Percentiles rank a stretch among this genome's conserved stretches.
Evolutionary conservation across 768 basidiomycete genomes (phyloP).

Genomic region (Calocybe indica): DNA sequence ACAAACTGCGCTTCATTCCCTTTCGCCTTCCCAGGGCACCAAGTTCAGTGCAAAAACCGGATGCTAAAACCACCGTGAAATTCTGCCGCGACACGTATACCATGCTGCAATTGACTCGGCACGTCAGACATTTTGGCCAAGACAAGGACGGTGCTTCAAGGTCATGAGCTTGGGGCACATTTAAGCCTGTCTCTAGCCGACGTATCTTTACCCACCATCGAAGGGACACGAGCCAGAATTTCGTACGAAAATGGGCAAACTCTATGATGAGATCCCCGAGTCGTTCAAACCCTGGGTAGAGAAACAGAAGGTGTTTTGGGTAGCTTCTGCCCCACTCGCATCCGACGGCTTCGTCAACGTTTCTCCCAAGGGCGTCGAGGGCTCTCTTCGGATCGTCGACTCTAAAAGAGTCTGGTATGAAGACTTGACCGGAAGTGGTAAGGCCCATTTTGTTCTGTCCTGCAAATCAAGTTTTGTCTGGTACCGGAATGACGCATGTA

Average conservation of each 20-base stretch:
- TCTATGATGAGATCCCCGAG: conserved; percentile 46
- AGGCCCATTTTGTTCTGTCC: conserved; percentile 10
- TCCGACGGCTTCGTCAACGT: conserved; percentile 56
- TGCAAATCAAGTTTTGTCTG: background rate
- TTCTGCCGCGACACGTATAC: too few species aligned
- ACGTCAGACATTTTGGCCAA: too few species aligned
- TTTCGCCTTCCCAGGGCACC: too few species aligned
- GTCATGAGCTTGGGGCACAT: too few species aligned
- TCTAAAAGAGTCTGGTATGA: conserved; percentile 58
- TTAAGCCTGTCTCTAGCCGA: too few species aligned
- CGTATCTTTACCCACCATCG: too few species aligned
- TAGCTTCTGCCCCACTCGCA: conserved; percentile 55
- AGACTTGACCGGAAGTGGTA: conserved; percentile 60
- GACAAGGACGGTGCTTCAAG: too few species aligned
- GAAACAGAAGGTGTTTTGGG: conserved; percentile 58
- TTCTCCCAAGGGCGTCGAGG: conserved; percentile 51
- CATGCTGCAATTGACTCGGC: too few species aligned
- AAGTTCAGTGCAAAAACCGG: too few species aligned
- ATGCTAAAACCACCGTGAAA: too few species aligned
- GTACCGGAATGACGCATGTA: background rate
- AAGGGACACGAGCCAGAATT: too few species aligned
- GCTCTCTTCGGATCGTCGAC: conserved; percentile 46
- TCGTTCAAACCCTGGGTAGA: conserved; percentile 45
- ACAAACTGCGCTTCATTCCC: too few species aligned
- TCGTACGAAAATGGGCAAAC: conserved; percentile 38